Base-by-base conservation (phyloP, 257 asterid genomes). In the Solanum bukasovii region DNA sequence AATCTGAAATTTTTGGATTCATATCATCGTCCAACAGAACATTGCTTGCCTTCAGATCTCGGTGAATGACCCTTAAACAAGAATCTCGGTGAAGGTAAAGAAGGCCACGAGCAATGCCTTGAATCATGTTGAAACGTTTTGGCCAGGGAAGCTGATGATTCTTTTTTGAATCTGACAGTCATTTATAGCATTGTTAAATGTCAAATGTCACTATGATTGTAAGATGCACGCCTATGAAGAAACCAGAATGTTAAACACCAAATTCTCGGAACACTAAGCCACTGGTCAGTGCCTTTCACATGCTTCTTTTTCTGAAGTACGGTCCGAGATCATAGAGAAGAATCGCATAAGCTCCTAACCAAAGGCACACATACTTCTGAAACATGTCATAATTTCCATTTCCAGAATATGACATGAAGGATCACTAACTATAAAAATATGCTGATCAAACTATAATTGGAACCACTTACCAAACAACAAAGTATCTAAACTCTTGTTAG, bases 201-300 rank as follows among this genome's bases (percentile, higher is more conserved):
- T 0, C 1, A 56, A 56, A 18, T 7, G 65, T 0, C 10, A 18
- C n/a, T 56, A 56, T 18, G 4, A 0, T 56, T 56, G 65, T 56
- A 0, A 0, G 65, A 56, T 18, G n/a, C 65, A 56, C 1, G 1
- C 65, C 65, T 56, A 0, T 56, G 10, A 56, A 56, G 65, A 0
- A 56, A 56, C n/a, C 65, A 56, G 10, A 56, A 56, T 56, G 65
- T 2, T 56, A 56, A 56, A 18, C n/a, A 18, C 0, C n/a, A 56
- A 56, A 56, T 56, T 7, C n/a, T 6, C 1, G 65, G 65, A 56
- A 56, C 65, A 56, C 10, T 56, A 6, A 56, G 65, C 65, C 65
- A 56, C 65, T 56, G 63, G 65, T 18, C n/a, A 2, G 4, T 56
- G 65, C n/a, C n/a, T 56, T 56, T 7, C 0, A 0, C 0, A 0